Conservation (phyloP, 495 filamentous ascomycete species). For the Aspergillus avenaceus region DNA sequence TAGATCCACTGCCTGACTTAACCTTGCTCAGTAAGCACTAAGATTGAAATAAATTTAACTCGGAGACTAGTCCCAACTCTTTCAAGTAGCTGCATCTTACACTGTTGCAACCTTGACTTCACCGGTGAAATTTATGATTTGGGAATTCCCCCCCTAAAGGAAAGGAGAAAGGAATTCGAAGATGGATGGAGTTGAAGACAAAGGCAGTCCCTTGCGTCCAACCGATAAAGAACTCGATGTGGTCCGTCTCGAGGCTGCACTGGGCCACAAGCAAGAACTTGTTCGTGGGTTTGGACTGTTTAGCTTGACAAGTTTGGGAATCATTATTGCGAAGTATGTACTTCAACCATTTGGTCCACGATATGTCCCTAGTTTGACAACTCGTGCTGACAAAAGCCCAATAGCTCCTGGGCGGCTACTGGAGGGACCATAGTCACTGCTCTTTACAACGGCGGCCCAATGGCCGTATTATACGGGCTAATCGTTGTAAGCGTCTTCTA, state of each 20-base stretch:
- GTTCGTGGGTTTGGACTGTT: constrained; percentile 37
- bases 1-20: no score
- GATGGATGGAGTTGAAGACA: no score
- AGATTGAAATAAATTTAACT: no score
- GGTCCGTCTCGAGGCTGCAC: constrained; percentile 35
- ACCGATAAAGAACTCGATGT: constrained; percentile 21
- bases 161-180: no score
- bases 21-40: no score
- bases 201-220: no score
- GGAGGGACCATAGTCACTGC: constrained; percentile 42
- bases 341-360: not conserved
- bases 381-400: not conserved
- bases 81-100: no score
- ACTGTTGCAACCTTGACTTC: no score
- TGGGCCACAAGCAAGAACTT: constrained; percentile 44
- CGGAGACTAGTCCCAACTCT: no score
- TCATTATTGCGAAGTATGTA: constrained; percentile 41
- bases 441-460: constrained; percentile 32
- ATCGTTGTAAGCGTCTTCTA: constrained; percentile 14
- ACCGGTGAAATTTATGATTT: no score
- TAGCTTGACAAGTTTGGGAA: constrained; percentile 42
- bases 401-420: constrained; percentile 40
- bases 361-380: not conserved
- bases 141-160: no score
- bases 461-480: constrained; percentile 5